Conservation (phyloP, 1,284 basidiomycete genomes). For the Rhodotorula sp. region DNA sequence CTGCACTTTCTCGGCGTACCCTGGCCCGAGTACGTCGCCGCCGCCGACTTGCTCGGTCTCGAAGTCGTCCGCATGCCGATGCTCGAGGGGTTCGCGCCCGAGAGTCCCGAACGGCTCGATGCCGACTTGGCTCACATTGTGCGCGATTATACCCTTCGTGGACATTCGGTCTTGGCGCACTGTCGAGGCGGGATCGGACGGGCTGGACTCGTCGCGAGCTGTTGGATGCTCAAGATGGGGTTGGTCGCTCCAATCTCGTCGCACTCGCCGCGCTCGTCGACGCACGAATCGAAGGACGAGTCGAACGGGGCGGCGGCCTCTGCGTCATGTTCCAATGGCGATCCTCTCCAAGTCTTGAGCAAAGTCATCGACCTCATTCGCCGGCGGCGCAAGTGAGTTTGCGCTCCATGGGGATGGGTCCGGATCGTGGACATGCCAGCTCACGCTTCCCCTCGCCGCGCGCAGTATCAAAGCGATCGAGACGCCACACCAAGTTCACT, state of each 20-base stretch:
- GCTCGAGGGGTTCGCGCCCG: slow-evolving; percentile 84
- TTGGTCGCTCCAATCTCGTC: slow-evolving; percentile 53
- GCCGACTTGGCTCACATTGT: slow-evolving; percentile 69
- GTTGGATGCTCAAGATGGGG: slow-evolving; percentile 90
- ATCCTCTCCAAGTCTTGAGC: slow-evolving; percentile 66
- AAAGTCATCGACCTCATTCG: slow-evolving; percentile 71
- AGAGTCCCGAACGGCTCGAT: slow-evolving; percentile 57
- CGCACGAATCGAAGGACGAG: background rate
- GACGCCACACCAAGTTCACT: slow-evolving; percentile 85
- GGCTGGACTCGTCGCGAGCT: slow-evolving; percentile 86
- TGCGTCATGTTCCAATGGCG: slow-evolving; percentile 41
- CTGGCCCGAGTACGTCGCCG: slow-evolving; percentile 70
- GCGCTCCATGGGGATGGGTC: too few species aligned
- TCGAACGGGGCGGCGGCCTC: background rate
- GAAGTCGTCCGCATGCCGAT: slow-evolving; percentile 81
- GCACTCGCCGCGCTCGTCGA: background rate
- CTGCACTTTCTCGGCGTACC: slow-evolving; percentile 76
- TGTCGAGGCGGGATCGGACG: slow-evolving; percentile 94
- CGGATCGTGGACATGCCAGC: background rate
- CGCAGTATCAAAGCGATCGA: slow-evolving; percentile 64
- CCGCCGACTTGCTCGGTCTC: slow-evolving; percentile 65
- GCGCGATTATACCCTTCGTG: slow-evolving; percentile 69
- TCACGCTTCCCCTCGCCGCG: background rate
- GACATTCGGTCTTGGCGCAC: slow-evolving; percentile 76
- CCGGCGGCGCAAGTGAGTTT: slow-evolving; percentile 60